These are phyloP conservation scores for Verruconis gallopava DNA, from an alignment of 2,329 filamentous ascomycete genomes.

Conservation along the genomic window DNA sequence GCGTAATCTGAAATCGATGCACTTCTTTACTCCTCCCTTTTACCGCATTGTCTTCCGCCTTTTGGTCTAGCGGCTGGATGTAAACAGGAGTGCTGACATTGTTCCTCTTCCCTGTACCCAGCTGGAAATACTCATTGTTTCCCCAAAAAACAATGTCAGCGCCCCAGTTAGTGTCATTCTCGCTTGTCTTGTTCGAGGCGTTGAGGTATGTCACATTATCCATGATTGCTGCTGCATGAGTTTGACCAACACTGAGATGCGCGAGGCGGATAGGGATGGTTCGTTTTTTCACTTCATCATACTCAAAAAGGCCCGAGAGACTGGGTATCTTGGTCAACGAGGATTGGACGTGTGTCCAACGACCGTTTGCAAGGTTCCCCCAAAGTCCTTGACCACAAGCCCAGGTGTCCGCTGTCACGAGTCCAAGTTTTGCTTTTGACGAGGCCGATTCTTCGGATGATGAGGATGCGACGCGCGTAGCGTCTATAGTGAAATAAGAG, in stretches of 20 bases:
- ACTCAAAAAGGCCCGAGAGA: slow-evolving; percentile 76
- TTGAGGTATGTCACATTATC: slow-evolving; percentile 61
- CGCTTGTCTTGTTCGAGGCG: slow-evolving; percentile 35
- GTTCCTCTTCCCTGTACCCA: slow-evolving; percentile 79
- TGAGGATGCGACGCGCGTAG: slow-evolving; percentile 40
- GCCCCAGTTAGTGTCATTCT: slow-evolving; percentile 74
- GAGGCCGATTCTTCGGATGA: slow-evolving; percentile 21
- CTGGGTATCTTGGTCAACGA: slow-evolving; percentile 68
- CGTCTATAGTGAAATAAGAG: slow-evolving; percentile 78
- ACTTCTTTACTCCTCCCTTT: slow-evolving; percentile 44
- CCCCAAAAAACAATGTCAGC: slow-evolving; percentile 88
- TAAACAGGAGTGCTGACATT: slow-evolving; percentile 67
- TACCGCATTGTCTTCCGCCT: slow-evolving; percentile 22
- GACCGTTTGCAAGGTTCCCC: slow-evolving; percentile 71
- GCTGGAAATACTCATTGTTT: slow-evolving; percentile 84
- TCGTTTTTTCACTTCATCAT: slow-evolving; percentile 56
- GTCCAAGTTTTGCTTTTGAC: slow-evolving; percentile 32
- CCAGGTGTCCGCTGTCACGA: slow-evolving; percentile 66
- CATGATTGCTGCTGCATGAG: slow-evolving; percentile 73
- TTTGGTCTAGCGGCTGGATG: slow-evolving; percentile 62
- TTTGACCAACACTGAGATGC: slow-evolving; percentile 60
- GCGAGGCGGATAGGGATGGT: slow-evolving; percentile 68
- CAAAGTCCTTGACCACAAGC: slow-evolving; percentile 76
- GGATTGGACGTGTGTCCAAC: slow-evolving; percentile 77
- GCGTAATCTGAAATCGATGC: slow-evolving; percentile 71